These are phyloP conservation scores for Silene conica DNA, from an alignment of 148 eudicot genomes.

Conservation along the genomic window DNA sequence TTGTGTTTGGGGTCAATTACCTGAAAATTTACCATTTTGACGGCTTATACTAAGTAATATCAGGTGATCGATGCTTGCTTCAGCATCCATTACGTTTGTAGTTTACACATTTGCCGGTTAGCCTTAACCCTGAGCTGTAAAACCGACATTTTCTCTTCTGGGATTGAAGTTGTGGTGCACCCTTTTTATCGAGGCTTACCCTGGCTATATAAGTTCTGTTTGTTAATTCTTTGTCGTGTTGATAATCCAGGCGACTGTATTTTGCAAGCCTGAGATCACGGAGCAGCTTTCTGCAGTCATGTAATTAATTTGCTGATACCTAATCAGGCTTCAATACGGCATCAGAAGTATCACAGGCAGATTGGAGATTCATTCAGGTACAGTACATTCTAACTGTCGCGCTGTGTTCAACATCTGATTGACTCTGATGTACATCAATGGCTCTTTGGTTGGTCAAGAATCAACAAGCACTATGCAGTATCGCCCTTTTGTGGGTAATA, in stretches of 20 bases:
- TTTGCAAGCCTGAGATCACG: slow-evolving; percentile 77
- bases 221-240: not conserved
- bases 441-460: no score
- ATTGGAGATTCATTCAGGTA: slow-evolving; percentile 76
- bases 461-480: no score
- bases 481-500: no score
- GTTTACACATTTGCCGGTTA: no score
- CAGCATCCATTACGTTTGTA: no score
- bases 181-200: no score
- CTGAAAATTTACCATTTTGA: not conserved
- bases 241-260: slow-evolving; percentile 57
- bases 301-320: slow-evolving; percentile 50
- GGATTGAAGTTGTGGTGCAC: no score
- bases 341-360: slow-evolving; percentile 43
- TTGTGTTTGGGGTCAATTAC: not conserved
- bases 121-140: no score
- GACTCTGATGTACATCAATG: not conserved
- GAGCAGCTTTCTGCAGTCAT: slow-evolving; percentile 67
- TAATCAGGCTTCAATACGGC: slow-evolving; percentile 47
- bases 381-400: not conserved
- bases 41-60: no score
- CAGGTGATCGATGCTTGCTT: no score
- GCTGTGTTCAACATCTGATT: not conserved
- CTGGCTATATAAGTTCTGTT: no score
- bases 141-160: no score